Evolutionary conservation across 495 filamentous ascomycete species (phyloP), one percentile per base, ranked within the genome.

Genomic region (Penicillium antarcticum): DNA sequence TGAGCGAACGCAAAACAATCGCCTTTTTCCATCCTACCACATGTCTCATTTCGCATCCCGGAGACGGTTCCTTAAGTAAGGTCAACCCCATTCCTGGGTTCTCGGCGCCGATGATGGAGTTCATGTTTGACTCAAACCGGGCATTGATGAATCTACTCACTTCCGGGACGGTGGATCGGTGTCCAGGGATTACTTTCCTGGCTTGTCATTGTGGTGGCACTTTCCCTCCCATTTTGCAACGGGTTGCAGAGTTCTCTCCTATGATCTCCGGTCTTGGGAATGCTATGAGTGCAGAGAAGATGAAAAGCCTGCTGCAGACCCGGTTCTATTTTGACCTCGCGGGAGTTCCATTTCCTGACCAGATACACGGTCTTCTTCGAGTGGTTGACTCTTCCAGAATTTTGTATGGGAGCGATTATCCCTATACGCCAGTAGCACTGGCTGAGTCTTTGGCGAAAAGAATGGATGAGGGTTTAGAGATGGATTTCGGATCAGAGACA

Each of bases 11-110:
- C 2, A 65, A 68, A 3, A 58, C 73, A 0, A 69, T 65, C 0
- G 62, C 76, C 0, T 82, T 84, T 57, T 71, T 83, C 17, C 81
- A 84, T 48, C 81, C 80, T 0, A 82, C 78, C 3, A 73, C 60
- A 1, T 57, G 61, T 47, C 26, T 48, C 11, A 42, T 57, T n/a
- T 43, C 50, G 48, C 31, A 48, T 45, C 5, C 48, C 46, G 16
- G 29, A 21, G 51, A 36, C 29, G 45, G 21, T 17, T 40, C 49
- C 4, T 38, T 56, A 13, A 46, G 32, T 1, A 52, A 42, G 4
- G 51, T 55, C 18, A 45, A 54, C 16, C 63, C 68, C 2, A 59
- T 67, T 17, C 53, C 58, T 5, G 59, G 67, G 9, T 73, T 77
- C 35, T 67, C 76, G 1, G 63, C 63, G 14, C 81, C 81, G 0